A percentile compares a stretch with the other conserved stretches of the same genome.
Evolutionary conservation across 306 rosid genomes (phyloP).

Genomic region (Medicago arabica): DNA sequence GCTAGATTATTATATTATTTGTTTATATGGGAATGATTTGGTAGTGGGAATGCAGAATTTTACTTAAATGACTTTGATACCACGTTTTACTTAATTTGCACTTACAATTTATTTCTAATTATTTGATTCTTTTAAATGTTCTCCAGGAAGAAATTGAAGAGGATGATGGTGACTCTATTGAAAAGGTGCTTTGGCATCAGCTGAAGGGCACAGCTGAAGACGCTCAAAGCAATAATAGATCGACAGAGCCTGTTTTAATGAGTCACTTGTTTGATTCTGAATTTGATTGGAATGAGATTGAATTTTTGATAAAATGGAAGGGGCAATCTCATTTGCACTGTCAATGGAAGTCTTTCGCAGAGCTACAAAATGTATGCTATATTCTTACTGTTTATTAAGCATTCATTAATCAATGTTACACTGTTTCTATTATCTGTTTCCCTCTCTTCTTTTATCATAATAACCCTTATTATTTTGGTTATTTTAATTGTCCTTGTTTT

Average conservation of each 20-base stretch:
- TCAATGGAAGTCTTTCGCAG: conserved; percentile 93
- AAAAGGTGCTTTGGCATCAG: conserved; percentile 99
- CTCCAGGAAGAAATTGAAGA: conserved; percentile 93
- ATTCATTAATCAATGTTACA: conserved; percentile 21
- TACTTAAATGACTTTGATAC: conserved; percentile 7
- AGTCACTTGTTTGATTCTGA: conserved; percentile 85
- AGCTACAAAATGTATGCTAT: conserved; percentile 85
- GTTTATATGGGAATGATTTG: conserved; percentile 25
- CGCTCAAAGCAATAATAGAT: conserved; percentile 72
- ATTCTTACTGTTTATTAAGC: conserved; percentile 39
- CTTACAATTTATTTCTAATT: conserved; percentile 17
- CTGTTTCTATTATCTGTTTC: conserved; percentile 19
- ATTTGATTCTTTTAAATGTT: conserved; percentile 37
- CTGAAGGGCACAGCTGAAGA: conserved; percentile 91
- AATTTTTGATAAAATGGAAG: conserved; percentile 97
- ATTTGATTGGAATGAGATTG: conserved; percentile 87
- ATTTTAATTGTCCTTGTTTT: conserved; percentile 21
- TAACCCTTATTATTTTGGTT: conserved; percentile 15
- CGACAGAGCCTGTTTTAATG: conserved; percentile 76
- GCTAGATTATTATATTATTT: conserved; percentile 14
- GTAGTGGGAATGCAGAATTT: conserved; percentile 23
- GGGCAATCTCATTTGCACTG: conserved; percentile 99
- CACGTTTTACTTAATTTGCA: conserved; percentile 18
- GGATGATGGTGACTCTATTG: conserved; percentile 93
- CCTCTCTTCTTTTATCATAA: not conserved